Conservation (phyloP, 2,329 filamentous ascomycete species). For the Lasiodiplodia hormozganensis region DNA sequence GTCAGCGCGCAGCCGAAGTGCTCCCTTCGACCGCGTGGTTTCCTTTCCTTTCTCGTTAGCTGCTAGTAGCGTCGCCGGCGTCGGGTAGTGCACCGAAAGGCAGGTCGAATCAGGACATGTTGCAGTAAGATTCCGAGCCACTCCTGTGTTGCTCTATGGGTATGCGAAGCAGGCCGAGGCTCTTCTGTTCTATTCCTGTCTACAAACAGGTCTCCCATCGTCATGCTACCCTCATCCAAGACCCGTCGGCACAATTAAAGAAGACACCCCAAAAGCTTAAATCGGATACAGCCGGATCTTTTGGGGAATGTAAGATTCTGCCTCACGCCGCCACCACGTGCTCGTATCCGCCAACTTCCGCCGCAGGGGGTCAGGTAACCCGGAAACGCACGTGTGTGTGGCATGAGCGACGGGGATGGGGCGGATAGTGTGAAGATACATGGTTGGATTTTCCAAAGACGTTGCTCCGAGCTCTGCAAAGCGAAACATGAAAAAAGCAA, state of each 20-base stretch:
- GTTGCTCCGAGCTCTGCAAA: conserved; percentile 7
- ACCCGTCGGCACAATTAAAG: neutral
- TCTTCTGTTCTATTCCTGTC: conserved; percentile 20
- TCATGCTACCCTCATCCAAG: conserved; percentile 4
- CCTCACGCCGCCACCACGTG: conserved; percentile 18
- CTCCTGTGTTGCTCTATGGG: neutral
- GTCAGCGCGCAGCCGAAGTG: neutral
- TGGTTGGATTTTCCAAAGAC: conserved; percentile 20
- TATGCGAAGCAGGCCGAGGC: neutral
- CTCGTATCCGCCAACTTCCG: conserved; percentile 16
- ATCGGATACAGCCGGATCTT: conserved; percentile 6
- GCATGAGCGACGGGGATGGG: neutral
- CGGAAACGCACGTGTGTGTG: conserved; percentile 19
- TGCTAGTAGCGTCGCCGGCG: neutral
- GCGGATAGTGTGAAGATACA: conserved; percentile 3
- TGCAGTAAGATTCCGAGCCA: neutral
- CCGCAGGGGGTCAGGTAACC: conserved; percentile 18
- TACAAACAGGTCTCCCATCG: conserved; percentile 11
- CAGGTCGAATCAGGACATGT: neutral
- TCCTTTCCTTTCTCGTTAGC: too few relatives aligned
- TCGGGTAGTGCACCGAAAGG: neutral
- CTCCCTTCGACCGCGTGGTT: neutral
- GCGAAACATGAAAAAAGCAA: conserved; percentile 14
- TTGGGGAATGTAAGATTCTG: neutral
- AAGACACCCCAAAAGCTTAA: conserved; percentile 3